phyloP scores from a whole-genome alignment of 2,329 filamentous ascomycete genomes.

The Colletotrichum sp. region DNA sequence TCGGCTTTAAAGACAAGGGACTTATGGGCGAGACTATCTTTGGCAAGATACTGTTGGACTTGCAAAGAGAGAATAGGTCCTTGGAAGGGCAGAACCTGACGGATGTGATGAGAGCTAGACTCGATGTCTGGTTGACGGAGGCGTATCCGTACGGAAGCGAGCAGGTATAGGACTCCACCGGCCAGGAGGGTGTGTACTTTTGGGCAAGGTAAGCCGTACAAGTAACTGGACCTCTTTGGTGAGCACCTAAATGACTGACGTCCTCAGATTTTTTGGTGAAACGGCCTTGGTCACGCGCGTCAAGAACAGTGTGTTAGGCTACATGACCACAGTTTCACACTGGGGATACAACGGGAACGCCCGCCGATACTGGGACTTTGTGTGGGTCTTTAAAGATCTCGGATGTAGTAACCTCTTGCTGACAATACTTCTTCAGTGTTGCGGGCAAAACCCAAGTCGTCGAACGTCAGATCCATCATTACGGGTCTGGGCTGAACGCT shows the following conservation, averaged over 20 bases:
- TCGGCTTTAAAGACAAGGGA: slow-evolving; percentile 49
- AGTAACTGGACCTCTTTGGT: background rate
- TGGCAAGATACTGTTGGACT: slow-evolving; percentile 53
- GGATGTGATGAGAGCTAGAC: slow-evolving; percentile 50
- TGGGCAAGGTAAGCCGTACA: slow-evolving; percentile 48
- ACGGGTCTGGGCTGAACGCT: slow-evolving; percentile 62
- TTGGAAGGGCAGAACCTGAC: slow-evolving; percentile 44
- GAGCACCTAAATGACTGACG: background rate
- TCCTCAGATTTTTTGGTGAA: slow-evolving; percentile 49
- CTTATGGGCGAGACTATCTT: slow-evolving; percentile 65
- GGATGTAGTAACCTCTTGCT: rapidly evolving
- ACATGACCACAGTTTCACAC: slow-evolving; percentile 60
- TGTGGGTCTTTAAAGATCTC: background rate
- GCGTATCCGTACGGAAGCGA: slow-evolving; percentile 62
- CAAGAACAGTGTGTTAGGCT: slow-evolving; percentile 57
- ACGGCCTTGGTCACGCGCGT: slow-evolving; percentile 48
- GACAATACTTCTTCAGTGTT: slow-evolving; percentile 28
- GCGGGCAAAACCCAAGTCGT: slow-evolving; percentile 44
- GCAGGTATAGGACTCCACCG: slow-evolving; percentile 66
- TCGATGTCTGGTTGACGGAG: slow-evolving; percentile 51
- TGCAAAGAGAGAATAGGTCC: slow-evolving; percentile 48
- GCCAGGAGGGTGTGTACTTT: slow-evolving; percentile 64
- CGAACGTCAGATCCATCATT: slow-evolving; percentile 62
- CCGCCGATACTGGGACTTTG: slow-evolving; percentile 61
- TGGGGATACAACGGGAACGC: slow-evolving; percentile 68